These are phyloP conservation scores for Nemania abortiva DNA, from an alignment of 2,329 filamentous ascomycete species.

Conservation along the genomic window DNA sequence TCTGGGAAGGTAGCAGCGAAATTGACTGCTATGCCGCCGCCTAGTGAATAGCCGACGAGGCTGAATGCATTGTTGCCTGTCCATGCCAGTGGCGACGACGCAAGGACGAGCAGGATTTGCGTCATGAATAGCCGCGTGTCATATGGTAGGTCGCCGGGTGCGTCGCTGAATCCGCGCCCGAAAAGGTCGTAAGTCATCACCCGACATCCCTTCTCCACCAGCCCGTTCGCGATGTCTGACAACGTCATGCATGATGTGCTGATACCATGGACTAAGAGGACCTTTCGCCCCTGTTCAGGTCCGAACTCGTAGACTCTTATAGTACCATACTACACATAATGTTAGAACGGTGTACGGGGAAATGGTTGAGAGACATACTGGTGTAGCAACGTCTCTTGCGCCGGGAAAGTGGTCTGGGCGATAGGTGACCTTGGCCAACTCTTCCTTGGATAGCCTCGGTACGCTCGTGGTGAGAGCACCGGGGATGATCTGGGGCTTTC, in stretches of 20 bases:
- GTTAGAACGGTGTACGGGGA: background rate
- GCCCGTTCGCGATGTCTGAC: constrained; percentile 72
- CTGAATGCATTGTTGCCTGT: constrained; percentile 69
- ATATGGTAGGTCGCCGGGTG: constrained; percentile 74
- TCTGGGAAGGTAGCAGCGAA: constrained; percentile 80
- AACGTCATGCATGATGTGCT: constrained; percentile 84
- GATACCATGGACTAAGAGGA: constrained; percentile 85
- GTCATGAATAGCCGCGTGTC: constrained; percentile 79
- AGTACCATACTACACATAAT: constrained; percentile 70
- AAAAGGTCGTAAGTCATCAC: constrained; percentile 86
- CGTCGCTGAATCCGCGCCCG: constrained; percentile 75
- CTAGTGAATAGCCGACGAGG: constrained; percentile 84
- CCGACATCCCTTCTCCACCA: constrained; percentile 77
- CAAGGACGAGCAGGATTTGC: constrained; percentile 77
- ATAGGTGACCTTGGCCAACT: constrained; percentile 63
- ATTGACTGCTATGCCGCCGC: constrained; percentile 80
- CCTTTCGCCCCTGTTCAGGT: constrained; percentile 76
- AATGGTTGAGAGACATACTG: constrained; percentile 56
- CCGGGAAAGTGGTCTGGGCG: constrained; percentile 77
- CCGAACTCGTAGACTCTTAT: constrained; percentile 88
- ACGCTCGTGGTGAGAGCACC: constrained; percentile 60
- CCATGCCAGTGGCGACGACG: constrained; percentile 78
- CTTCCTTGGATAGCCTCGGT: constrained; percentile 52
- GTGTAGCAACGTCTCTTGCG: constrained; percentile 77
- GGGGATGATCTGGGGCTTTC: constrained; percentile 55